Base-by-base conservation (phyloP, 768 basidiomycete species). In the Piloderma croceum region DNA sequence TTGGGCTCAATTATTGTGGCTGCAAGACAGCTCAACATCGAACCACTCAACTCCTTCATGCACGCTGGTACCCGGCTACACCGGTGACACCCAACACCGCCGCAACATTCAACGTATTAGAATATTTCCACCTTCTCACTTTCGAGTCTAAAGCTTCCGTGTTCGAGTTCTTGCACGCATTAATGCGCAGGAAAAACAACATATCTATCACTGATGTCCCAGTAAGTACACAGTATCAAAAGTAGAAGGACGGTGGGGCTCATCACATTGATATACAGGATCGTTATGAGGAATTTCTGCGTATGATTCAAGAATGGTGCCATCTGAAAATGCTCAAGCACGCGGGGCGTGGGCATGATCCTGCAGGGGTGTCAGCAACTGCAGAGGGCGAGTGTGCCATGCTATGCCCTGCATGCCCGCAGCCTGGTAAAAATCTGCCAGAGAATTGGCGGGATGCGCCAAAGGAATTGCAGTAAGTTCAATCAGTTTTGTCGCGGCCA, bases 31-130 rank as follows among this genome's bases (percentile, higher is more conserved):
- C 58, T 46, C 29, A 46, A 13, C 18, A 53, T 41, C 25, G 54
- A 52, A 12, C 49, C 10, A 21, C 44, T 13, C 66, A 71, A 33
- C 55, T 72, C 1, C 52, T 71, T 0, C 55, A 59, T 20, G 21
- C 43, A 0, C 41, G 52, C 0, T 44, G 54, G 19, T 71, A 48
- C 31, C 67, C 66, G 0, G 57, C 62, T 0, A 67, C 62, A 0
- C 25, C 39, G 1, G 17, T 22, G 1, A 43, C 54, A 7, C 66
- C 67, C 0, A 32, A 45, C 10, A 58, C 62, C 0, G 62, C 53
- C 0, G 53, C 57, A 2, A 68, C 62, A 0, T 62, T 67, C 34
- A 24, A 31, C 0, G 42, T 59, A 5, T 51, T 68, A 0, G 38
- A 58, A 9, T 35, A 43, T 3, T 67, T 64, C 31, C 66, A 70